phyloP scores from a whole-genome alignment of 768 basidiomycete genomes.

The Hygrophorus russula region DNA sequence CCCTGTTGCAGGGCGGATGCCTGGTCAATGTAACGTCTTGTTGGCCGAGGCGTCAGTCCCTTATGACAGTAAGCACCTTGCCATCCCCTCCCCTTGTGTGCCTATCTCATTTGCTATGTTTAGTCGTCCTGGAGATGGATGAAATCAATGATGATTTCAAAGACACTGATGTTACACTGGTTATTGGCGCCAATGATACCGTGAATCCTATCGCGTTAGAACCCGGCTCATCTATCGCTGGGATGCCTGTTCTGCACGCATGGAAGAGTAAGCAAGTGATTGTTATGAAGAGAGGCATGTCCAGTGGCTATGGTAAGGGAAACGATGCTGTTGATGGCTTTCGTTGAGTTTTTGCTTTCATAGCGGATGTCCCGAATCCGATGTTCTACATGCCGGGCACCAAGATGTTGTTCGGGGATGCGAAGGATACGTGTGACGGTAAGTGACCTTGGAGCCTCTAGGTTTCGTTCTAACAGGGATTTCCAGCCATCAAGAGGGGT shows the following conservation, averaged over 20 bases:
- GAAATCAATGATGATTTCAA: slow-evolving; percentile 90
- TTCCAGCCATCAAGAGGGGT: slow-evolving; percentile 48
- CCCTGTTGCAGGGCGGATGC: slow-evolving; percentile 89
- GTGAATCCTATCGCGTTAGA: slow-evolving; percentile 88
- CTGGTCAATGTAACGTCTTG: slow-evolving; percentile 88
- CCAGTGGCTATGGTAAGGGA: slow-evolving; percentile 69
- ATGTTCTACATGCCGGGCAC: slow-evolving; percentile 91
- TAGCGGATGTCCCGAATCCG: slow-evolving; percentile 86
- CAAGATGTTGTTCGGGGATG: slow-evolving; percentile 89
- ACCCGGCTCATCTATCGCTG: slow-evolving; percentile 78
- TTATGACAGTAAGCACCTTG: slow-evolving; percentile 57
- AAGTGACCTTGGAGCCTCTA: slow-evolving; percentile 7
- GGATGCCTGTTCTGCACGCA: slow-evolving; percentile 86
- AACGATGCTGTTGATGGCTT: not conserved
- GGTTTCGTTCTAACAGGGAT: slow-evolving; percentile 3
- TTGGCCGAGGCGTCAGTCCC: slow-evolving; percentile 85
- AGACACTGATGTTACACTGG: slow-evolving; percentile 82
- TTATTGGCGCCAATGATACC: slow-evolving; percentile 88
- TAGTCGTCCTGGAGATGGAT: slow-evolving; percentile 88
- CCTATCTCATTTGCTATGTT: slow-evolving; percentile 2
- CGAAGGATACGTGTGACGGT: slow-evolving; percentile 87
- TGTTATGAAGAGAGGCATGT: slow-evolving; percentile 88
- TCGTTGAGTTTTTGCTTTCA: slow-evolving; percentile 2
- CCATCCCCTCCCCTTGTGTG: not conserved
- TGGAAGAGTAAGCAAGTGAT: slow-evolving; percentile 92